Evolutionary conservation across 179 eudicot genomes (phyloP), one percentile per base, ranked within the genome.

Genomic region (Patellifolia procumbens): DNA sequence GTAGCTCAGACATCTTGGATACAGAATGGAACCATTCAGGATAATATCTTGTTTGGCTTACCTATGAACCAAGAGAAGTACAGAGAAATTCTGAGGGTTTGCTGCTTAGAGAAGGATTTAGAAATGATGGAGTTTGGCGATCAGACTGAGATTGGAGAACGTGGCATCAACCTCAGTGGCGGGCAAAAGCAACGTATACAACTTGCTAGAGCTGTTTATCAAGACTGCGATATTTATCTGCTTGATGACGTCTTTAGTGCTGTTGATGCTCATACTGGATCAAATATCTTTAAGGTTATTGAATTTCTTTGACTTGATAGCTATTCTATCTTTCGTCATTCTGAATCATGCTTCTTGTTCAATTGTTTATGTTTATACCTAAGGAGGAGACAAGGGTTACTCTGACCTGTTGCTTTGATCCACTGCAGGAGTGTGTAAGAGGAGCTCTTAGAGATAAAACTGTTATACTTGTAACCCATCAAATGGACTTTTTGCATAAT

Each of bases 1-100:
- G 99, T 93, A 68, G 98, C 99, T 12, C 99, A 96, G 79, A 93
- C 97, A 11, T 77, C 99, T 55, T 96, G 99, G 99, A 96, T 96
- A 64, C 98, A 96, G 72, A 96, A 86, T 76, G 99, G 97, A 65
- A 93, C 98, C 3, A 89, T 96, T 56, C 83, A 93, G 80, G 96
- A 91, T 43, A 96, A 96, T 74, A 93, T 96, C 67, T 80, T 89
- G 42, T 93, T 96, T 76, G 94, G 98, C 61, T 79, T 84, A 85
- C 97, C 99, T 13, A 93, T 91, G 97, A 78, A 88, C 73, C 72
- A 81, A 86, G 81, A 80, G 5, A 89, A 81, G 74, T 96, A 96
- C 82, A 83, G 52, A 68, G 92, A 96, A 80, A 90, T 80, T 29
- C 20, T 91, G 43, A 86, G 85, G 82, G 92, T 90, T 66, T 93